Evolutionary conservation across 257 asterid genomes (phyloP).

Genomic region (Nicotiana noctiflora): DNA sequence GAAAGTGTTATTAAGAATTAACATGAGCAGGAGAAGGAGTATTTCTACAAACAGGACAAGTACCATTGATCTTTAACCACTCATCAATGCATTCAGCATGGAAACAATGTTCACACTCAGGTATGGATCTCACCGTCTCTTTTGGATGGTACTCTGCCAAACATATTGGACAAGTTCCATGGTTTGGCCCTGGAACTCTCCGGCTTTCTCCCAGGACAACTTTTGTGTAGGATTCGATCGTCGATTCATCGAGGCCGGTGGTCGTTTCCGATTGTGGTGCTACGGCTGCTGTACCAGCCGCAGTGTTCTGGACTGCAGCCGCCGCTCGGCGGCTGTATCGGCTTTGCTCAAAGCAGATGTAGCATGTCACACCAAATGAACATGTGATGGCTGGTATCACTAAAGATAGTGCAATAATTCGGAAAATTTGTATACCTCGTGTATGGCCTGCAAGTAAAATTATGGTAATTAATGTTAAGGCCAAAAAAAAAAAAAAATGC

Average conservation of each 20-base stretch:
- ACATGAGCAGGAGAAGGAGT: conserved; percentile 36
- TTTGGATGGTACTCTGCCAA: conserved; percentile 55
- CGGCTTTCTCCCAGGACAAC: conserved; percentile 65
- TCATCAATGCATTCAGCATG: conserved; percentile 80
- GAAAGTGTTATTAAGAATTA: not conserved
- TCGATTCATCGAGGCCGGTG: conserved; percentile 53
- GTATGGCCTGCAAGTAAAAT: conserved; percentile 13
- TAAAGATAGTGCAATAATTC: conserved; percentile 18
- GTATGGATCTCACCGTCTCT: conserved; percentile 54
- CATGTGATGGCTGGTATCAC: conserved; percentile 25
- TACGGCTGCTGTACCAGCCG: conserved; percentile 8
- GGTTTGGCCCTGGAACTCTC: conserved; percentile 55
- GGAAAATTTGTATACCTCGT: conserved; percentile 2
- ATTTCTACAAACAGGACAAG: conserved; percentile 73
- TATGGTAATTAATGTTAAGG: not conserved
- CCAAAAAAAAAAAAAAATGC: not conserved
- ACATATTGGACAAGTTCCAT: conserved; percentile 67
- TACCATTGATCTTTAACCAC: conserved; percentile 55
- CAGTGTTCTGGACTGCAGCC: conserved; percentile 8
- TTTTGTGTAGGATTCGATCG: conserved; percentile 55
- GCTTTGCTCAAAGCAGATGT: conserved; percentile 8
- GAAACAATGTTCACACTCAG: conserved; percentile 72
- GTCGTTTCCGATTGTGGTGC: conserved; percentile 11
- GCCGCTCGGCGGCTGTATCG: not conserved
- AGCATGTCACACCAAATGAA: conserved; percentile 19